These are phyloP conservation scores for Diaporthe capsici DNA, from an alignment of 2,329 filamentous ascomycete genomes.

Conservation along the genomic window DNA sequence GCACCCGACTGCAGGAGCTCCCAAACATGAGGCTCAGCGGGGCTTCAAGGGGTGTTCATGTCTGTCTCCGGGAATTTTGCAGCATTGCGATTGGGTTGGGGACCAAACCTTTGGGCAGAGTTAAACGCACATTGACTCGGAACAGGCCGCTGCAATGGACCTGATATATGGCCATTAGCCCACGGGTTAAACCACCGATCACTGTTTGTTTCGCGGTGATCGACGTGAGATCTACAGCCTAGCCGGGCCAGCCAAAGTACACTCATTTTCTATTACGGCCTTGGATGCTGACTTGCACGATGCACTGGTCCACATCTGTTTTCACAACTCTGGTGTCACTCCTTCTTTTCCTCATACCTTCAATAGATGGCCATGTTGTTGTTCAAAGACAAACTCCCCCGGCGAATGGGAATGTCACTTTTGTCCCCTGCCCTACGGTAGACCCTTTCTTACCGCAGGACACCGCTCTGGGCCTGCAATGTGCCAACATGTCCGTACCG, in stretches of 20 bases:
- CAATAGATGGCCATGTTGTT: not conserved
- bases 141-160: too few species aligned
- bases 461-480: slow-evolving; percentile 3
- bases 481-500: slow-evolving; percentile 21
- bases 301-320: not conserved
- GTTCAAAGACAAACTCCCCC: not conserved
- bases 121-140: not conserved
- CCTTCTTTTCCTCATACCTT: not conserved
- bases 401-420: slow-evolving; percentile 13
- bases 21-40: slow-evolving; percentile 19
- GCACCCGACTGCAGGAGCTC: not conserved
- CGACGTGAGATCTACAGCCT: slow-evolving; percentile 21
- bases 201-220: slow-evolving; percentile 13
- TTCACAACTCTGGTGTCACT: not conserved
- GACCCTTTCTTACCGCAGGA: slow-evolving; percentile 26
- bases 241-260: not conserved
- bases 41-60: slow-evolving; percentile 8
- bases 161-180: not conserved
- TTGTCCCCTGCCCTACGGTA: slow-evolving; percentile 7
- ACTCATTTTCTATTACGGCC: not conserved
- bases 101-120: not conserved
- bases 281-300: not conserved
- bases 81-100: slow-evolving; percentile 12
- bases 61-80: not conserved
- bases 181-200: not conserved